Evolutionary conservation across 78 protist genomes (phyloP), one percentile per base, ranked within the genome.

Genomic region (Pigoraptor vietnamica): DNA sequence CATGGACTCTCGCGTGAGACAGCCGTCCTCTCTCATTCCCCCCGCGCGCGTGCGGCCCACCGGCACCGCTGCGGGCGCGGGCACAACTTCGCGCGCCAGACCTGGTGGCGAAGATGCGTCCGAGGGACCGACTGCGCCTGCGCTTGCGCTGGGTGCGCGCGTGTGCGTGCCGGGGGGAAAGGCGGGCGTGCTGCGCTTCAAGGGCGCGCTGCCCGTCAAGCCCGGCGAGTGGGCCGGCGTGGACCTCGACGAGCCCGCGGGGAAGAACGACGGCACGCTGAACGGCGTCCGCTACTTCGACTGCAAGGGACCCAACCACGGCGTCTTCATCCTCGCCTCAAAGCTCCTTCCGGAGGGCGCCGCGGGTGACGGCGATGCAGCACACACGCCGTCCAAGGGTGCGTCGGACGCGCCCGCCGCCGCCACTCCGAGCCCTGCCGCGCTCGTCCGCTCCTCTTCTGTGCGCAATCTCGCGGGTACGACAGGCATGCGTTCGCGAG

Each of bases 221-320:
- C n/a, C 88, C 1, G 88, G 88, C 88, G 38, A 29, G 39, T 83
- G 88, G 88, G 88, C 88, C 2, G 90, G 90, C 23, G 40, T 88
- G 32, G 83, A 29, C 32, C 90, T 88, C 19, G 90, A 88, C 39
- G 83, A 40, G 83, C 84, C 90, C 9, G 24, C 0, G 0, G 90
- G 90, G 34, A 40, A 48, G 84, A 88, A 88, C 83, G 90, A 88
- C 19, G 90, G 90, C 39, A 23, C 90, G 24, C 9, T 87, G 35
- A 0, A 24, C 24, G 90, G 90, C 90, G 24, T 6, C 29, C 90
- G 90, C 81, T 40, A 40, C 79, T 87, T 87, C 36, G 79, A 87
- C 35, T 87, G 90, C 89, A 1, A 14, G 34, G 88, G 88, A 0
- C 35, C 38, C 39, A 83, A 83, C 88, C 25, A 83, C 25, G 88